Conservation (phyloP, 2,329 filamentous ascomycete species). For the Paraphaeosphaeria sporulosa region DNA sequence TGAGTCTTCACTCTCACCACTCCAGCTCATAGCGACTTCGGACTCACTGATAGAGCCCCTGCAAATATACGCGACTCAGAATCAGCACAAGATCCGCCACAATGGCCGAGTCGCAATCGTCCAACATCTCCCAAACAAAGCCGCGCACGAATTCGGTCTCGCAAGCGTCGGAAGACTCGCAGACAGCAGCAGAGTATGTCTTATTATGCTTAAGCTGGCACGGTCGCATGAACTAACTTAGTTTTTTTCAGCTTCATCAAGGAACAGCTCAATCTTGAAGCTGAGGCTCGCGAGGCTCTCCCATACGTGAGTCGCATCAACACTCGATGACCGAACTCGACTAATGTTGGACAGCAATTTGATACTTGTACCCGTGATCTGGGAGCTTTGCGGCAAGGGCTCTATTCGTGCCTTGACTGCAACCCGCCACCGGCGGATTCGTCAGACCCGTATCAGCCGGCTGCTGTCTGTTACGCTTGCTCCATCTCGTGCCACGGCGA, state of each 20-base stretch:
- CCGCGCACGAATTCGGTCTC: slow-evolving; percentile 51
- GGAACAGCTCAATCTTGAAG: slow-evolving; percentile 87
- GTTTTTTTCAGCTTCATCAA: slow-evolving; percentile 80
- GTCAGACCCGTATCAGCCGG: slow-evolving; percentile 71
- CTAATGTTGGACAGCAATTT: slow-evolving; percentile 72
- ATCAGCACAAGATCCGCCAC: neutral
- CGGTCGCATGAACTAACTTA: neutral
- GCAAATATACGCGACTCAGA: neutral
- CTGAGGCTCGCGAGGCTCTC: slow-evolving; percentile 91
- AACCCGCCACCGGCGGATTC: slow-evolving; percentile 75
- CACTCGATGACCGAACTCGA: neutral
- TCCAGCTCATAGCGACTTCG: neutral
- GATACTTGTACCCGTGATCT: slow-evolving; percentile 91
- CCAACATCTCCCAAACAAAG: slow-evolving; percentile 30
- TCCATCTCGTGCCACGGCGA: slow-evolving; percentile 97
- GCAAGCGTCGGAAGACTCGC: slow-evolving; percentile 59
- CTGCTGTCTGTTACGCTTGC: slow-evolving; percentile 94
- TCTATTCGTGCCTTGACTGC: slow-evolving; percentile 95
- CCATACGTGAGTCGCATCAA: slow-evolving; percentile 73
- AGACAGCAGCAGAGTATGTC: slow-evolving; percentile 60
- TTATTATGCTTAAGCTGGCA: neutral
- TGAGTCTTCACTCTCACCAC: neutral
- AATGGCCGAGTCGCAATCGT: slow-evolving; percentile 41
- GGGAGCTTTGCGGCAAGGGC: slow-evolving; percentile 82
- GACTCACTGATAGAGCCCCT: neutral